phyloP scores from a whole-genome alignment of 129 eudicot species.

The Chrysanthemum lavandulifolium region DNA sequence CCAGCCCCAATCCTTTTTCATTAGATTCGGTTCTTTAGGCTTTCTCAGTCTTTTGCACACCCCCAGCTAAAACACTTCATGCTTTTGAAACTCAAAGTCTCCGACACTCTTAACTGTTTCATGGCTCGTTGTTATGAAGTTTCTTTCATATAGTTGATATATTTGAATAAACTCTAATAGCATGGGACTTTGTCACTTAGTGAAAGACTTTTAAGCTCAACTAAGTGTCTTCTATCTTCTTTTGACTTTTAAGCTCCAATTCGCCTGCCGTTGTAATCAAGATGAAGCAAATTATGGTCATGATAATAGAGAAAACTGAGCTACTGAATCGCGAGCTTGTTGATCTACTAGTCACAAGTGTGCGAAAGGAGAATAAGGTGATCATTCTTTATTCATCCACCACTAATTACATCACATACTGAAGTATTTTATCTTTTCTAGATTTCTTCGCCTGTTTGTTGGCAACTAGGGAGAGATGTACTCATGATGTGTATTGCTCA shows the following conservation, averaged over 20 bases:
- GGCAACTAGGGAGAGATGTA: conserved; percentile 43
- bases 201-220: background rate
- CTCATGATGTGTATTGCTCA: conserved; percentile 30
- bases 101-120: no score
- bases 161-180: background rate
- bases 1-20: no score
- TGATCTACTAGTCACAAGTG: conserved; percentile 26
- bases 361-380: conserved; percentile 40
- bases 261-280: conserved; percentile 25
- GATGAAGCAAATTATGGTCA: conserved; percentile 45
- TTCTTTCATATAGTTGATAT: no score
- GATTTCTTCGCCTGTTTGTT: conserved; percentile 35
- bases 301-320: conserved; percentile 40
- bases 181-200: background rate
- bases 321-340: conserved; percentile 31
- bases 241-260: conserved; percentile 21
- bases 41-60: no score
- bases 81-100: no score
- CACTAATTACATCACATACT: background rate
- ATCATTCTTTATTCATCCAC: background rate
- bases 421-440: conserved; percentile 7
- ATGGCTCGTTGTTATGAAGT: no score
- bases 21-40: no score
- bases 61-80: no score
- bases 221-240: background rate